phyloP scores from a whole-genome alignment of 1,139 yeast species.

The Yamadazyma blattariae region DNA sequence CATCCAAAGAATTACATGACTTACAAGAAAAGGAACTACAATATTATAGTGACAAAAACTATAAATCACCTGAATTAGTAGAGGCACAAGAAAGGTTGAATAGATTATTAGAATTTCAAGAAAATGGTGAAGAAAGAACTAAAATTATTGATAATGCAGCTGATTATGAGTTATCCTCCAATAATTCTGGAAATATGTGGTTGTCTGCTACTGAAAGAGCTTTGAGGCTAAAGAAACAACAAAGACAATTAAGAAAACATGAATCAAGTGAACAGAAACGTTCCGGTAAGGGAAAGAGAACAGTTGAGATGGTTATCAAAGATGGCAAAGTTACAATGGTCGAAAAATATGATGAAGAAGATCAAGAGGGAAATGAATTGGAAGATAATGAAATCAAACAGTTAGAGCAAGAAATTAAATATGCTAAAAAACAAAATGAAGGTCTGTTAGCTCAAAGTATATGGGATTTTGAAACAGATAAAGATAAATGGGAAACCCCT shows the following conservation, averaged over 20 bases:
- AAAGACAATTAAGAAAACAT: conserved; percentile 62
- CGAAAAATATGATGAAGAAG: conserved; percentile 25
- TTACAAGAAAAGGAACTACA: conserved; percentile 36
- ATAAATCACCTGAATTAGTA: conserved; percentile 50
- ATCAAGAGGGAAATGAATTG: conserved; percentile 19
- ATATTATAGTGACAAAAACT: conserved; percentile 29
- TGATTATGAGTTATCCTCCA: conserved; percentile 67
- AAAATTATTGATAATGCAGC: conserved; percentile 91
- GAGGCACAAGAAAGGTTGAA: conserved; percentile 74
- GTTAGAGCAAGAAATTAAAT: conserved; percentile 15
- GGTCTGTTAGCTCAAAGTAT: conserved; percentile 16
- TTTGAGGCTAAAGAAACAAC: conserved; percentile 75
- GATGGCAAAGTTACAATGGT: conserved; percentile 76
- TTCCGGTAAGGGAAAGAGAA: conserved; percentile 69
- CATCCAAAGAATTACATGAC: conserved; percentile 24
- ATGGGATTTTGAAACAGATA: conserved; percentile 62
- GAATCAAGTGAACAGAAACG: conserved; percentile 58
- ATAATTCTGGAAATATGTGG: conserved; percentile 65
- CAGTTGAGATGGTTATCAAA: conserved; percentile 71
- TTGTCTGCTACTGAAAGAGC: conserved; percentile 89
- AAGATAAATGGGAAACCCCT: conserved; percentile 51
- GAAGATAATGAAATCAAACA: conserved; percentile 20
- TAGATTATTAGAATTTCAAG: conserved; percentile 75
- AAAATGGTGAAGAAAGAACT: conserved; percentile 84
- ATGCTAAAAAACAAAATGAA: conserved; percentile 16